Conservation (phyloP, 805 yeast species). For the Lipomyces sp. region DNA sequence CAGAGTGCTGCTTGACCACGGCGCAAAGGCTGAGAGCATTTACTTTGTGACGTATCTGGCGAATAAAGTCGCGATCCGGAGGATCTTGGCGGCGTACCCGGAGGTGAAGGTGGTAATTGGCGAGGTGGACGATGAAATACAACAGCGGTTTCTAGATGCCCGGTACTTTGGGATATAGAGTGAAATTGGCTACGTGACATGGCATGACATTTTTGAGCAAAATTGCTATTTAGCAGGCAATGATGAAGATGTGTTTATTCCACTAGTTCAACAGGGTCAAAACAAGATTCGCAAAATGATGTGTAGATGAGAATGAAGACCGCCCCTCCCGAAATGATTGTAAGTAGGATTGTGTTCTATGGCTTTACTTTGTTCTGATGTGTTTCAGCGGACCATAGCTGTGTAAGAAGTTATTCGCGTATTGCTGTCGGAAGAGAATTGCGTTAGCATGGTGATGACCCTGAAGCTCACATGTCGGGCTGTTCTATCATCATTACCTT, state of each 20-base stretch:
- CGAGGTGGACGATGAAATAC: conserved; percentile 40
- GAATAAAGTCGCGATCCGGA: conserved; percentile 63
- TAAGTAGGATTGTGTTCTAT: no score
- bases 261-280: no score
- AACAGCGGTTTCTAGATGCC: conserved; percentile 25
- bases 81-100: conserved; percentile 73
- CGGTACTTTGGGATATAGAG: conserved; percentile 27
- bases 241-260: no score
- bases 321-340: no score
- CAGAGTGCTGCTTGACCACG: conserved; percentile 80
- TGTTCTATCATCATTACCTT: conserved; percentile 57
- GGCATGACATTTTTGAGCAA: no score
- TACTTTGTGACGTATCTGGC: conserved; percentile 67
- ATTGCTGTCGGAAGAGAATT: conserved; percentile 12
- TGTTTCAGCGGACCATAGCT: conserved; percentile 28
- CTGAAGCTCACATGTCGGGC: background rate
- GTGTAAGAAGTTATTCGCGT: conserved; percentile 27
- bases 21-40: conserved; percentile 58
- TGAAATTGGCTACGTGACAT: background rate
- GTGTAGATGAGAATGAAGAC: no score
- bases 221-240: no score
- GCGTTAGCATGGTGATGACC: background rate
- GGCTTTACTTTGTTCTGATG: conserved; percentile 23
- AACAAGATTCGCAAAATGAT: no score
- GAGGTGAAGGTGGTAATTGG: conserved; percentile 68